Evolutionary conservation across 805 yeast genomes (phyloP), one percentile per base, ranked within the genome.

Genomic region (Tanozyma kutaoensis): DNA sequence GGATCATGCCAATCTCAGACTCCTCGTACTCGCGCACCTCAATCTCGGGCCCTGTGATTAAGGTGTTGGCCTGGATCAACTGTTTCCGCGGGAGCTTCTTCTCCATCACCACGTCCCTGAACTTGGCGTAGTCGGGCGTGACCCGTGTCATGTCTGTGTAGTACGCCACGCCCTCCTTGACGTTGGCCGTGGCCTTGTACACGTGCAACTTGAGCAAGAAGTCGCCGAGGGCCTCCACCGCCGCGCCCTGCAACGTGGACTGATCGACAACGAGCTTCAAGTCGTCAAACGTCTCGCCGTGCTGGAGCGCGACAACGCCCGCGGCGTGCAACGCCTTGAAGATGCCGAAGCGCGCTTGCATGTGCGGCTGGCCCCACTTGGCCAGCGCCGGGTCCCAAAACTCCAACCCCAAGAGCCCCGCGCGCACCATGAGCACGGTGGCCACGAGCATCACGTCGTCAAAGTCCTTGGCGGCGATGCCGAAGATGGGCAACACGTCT

Each of bases 351-450:
- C 95, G 65, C 3, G 94, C 95, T 56, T 82, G 93, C 84, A 82
- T 81, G 49, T 84, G 95, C 10, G 95, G 75, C 56, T 84, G 95
- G 17, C 95, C 95, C 94, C 95, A 84, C 53, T 81, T 82, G 32
- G 61, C 57, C 16, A 81, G 66, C 24, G 53, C 52, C 22, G 94
- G 94, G 50, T 84, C 93, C 84, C 93, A 84, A 48, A 66, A 80
- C 50, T 84, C 93, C 45, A 84, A 62, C 6, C 80, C 88, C 20
- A 78, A 44, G 26, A 84, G 58, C 32, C 95, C 95, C 5, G 94
- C 94, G 40, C 94, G 66, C 15, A 84, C 78, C 95, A 84, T 84
- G 37, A 70, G 73, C 36, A 82, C 55, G 38, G 74, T 79, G 11
- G 86, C 80, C 23, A 78, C 62, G 42, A 66, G 69, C 24, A 71